phyloP scores from a whole-genome alignment of 768 basidiomycete species.

The Phylloporus scabripes region DNA sequence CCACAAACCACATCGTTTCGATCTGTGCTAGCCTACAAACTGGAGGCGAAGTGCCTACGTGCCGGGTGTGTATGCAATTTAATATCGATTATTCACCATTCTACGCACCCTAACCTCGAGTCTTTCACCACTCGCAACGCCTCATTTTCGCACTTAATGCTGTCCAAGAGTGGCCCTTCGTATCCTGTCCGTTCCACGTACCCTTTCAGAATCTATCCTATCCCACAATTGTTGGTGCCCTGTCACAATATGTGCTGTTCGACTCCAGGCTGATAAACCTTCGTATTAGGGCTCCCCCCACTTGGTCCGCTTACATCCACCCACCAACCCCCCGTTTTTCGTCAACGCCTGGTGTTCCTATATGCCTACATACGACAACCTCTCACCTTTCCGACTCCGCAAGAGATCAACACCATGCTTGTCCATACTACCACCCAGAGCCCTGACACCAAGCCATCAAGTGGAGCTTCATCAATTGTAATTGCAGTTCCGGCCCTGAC shows the following conservation, averaged over 20 bases:
- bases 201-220: background rate
- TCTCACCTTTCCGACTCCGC: background rate
- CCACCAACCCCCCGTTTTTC: background rate
- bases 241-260: background rate
- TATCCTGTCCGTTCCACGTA: background rate
- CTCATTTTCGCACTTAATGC: background rate
- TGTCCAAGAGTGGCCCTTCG: background rate
- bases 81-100: constrained; percentile 1
- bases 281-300: background rate
- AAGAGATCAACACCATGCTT: background rate
- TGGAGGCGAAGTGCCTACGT: background rate
- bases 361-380: background rate
- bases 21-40: background rate
- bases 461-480: constrained; percentile 6
- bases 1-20: background rate
- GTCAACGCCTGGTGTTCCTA: background rate
- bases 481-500: constrained; percentile 3
- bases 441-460: constrained; percentile 6
- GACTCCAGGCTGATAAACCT: background rate
- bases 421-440: constrained; percentile 1
- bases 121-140: background rate
- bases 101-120: background rate
- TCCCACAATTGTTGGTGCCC: background rate
- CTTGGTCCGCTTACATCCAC: background rate
- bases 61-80: background rate